These are phyloP conservation scores for Chrysosporium queenslandicum DNA, from an alignment of 2,329 filamentous ascomycete species.

Conservation along the genomic window DNA sequence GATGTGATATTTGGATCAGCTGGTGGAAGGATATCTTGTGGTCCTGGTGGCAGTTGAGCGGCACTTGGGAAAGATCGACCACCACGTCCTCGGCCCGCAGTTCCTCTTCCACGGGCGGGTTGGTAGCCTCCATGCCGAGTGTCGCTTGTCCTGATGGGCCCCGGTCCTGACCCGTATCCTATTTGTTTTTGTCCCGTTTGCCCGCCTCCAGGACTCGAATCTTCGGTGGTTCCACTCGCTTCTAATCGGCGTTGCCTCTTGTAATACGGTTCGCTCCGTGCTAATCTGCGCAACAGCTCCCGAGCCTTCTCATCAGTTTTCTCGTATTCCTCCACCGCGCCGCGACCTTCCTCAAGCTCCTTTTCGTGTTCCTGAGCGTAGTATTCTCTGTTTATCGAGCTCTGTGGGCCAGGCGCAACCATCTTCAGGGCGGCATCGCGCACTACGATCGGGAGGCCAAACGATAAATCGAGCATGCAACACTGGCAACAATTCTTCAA, in stretches of 20 bases:
- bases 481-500: constrained; percentile 98
- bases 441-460: constrained; percentile 87
- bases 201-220: constrained; percentile 17
- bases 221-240: constrained; percentile 37
- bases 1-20: constrained; percentile 79
- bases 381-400: constrained; percentile 90
- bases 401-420: constrained; percentile 86
- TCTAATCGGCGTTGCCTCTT: constrained; percentile 73
- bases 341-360: constrained; percentile 84
- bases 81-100: constrained; percentile 41
- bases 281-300: constrained; percentile 72
- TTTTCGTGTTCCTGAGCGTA: constrained; percentile 96
- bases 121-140: constrained; percentile 41
- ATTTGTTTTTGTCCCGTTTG: constrained; percentile 39
- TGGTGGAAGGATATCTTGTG: constrained; percentile 78
- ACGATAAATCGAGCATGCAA: constrained; percentile 96
- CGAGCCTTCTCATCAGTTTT: constrained; percentile 96
- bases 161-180: constrained; percentile 47
- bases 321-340: constrained; percentile 79
- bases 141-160: constrained; percentile 63
- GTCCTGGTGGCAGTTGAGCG: constrained; percentile 65
- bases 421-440: constrained; percentile 96
- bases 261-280: constrained; percentile 90
- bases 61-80: constrained; percentile 57
- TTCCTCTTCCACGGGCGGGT: constrained; percentile 34